Evolutionary conservation across 2,329 filamentous ascomycete species (phyloP).

Genomic region (Byssoonygena ceratinophila): DNA sequence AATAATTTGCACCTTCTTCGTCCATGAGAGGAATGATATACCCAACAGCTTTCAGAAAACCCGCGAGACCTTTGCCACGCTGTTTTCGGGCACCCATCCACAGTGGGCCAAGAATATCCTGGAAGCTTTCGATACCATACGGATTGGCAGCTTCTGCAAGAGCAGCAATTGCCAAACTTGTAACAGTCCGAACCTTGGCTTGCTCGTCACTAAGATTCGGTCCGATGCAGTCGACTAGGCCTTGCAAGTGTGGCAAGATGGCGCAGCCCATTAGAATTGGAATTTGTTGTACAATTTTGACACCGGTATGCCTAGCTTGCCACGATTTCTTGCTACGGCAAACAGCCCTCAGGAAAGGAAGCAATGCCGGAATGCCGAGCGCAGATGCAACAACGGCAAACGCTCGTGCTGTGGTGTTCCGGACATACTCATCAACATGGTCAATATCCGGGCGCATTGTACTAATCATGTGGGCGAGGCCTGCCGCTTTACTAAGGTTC

Average conservation of each 20-base stretch:
- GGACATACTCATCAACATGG: constrained; percentile 94
- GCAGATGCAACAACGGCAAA: constrained; percentile 96
- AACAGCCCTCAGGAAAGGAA: constrained; percentile 90
- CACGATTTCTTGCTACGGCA: constrained; percentile 98
- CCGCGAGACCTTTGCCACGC: constrained; percentile 87
- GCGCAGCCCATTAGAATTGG: constrained; percentile 98
- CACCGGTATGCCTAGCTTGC: constrained; percentile 94
- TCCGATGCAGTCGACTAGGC: constrained; percentile 89
- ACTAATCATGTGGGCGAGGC: constrained; percentile 96
- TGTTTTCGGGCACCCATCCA: constrained; percentile 97
- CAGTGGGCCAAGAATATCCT: constrained; percentile 90
- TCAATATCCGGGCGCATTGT: constrained; percentile 99
- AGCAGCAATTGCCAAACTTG: constrained; percentile 85
- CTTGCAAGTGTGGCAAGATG: constrained; percentile 87
- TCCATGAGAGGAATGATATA: constrained; percentile 99
- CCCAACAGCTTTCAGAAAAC: constrained; percentile 92
- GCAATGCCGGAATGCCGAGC: constrained; percentile 83
- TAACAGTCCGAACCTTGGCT: constrained; percentile 93
- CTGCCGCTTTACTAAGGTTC: constrained; percentile 91
- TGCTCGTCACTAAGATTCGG: constrained; percentile 96
- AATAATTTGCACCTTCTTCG: constrained; percentile 98
- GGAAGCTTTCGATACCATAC: constrained; percentile 98
- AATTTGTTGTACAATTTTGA: constrained; percentile 98
- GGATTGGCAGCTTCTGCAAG: constrained; percentile 93
- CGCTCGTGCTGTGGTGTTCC: constrained; percentile 92